These are phyloP conservation scores for Lepiota venenata DNA, from an alignment of 768 basidiomycete genomes.

Conservation along the genomic window DNA sequence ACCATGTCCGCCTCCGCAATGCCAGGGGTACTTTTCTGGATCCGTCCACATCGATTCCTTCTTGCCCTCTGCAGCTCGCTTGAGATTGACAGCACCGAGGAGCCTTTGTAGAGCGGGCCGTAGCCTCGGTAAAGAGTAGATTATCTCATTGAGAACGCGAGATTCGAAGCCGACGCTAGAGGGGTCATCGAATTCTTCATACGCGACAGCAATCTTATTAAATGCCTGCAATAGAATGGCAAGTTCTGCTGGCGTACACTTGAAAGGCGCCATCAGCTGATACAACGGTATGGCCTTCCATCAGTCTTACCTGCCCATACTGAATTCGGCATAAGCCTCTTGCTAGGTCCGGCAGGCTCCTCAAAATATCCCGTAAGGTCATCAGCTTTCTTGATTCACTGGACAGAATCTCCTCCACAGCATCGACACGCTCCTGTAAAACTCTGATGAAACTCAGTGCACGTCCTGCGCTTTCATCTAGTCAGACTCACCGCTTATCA, in stretches of 20 bases:
- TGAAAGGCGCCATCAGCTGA: background rate
- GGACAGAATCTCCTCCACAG: conserved; percentile 76
- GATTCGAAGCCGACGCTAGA: conserved; percentile 60
- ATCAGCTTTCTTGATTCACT: conserved; percentile 61
- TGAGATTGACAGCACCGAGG: conserved; percentile 52
- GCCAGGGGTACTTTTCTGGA: conserved; percentile 38
- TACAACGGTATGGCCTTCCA: background rate
- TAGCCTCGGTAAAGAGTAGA: conserved; percentile 66
- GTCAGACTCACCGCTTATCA: conserved; percentile 51
- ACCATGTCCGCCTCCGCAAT: conserved; percentile 64
- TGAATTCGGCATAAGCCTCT: conserved; percentile 86
- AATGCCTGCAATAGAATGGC: conserved; percentile 74
- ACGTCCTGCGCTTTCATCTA: background rate
- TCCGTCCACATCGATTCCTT: conserved; percentile 71
- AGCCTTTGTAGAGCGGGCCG: conserved; percentile 50
- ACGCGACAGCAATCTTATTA: conserved; percentile 62
- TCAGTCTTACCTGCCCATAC: conserved; percentile 76
- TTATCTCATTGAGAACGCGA: conserved; percentile 63
- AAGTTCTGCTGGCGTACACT: conserved; percentile 87
- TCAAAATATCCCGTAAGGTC: conserved; percentile 66
- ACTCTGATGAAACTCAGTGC: conserved; percentile 37
- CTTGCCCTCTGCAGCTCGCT: conserved; percentile 60
- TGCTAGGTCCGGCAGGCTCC: conserved; percentile 80
- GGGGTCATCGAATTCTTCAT: conserved; percentile 36
- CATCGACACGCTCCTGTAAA: conserved; percentile 74